phyloP scores from a whole-genome alignment of 257 asterid species.

The Nicotiana tabacum region DNA sequence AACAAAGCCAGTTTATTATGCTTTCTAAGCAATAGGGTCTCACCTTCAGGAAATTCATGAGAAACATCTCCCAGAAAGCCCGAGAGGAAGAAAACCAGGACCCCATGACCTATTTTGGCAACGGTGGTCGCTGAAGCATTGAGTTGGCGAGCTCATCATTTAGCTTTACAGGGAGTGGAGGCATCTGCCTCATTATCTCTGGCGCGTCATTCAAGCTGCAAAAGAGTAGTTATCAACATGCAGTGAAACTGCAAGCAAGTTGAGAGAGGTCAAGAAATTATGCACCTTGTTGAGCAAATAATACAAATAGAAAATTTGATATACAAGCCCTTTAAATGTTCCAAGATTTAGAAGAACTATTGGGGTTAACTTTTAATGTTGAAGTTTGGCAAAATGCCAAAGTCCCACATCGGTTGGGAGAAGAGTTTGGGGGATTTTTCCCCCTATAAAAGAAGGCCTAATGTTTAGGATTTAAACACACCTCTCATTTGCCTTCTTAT shows the following conservation, averaged over 20 bases:
- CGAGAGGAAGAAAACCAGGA: not conserved
- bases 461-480: too few relatives aligned
- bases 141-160: slow-evolving; percentile 60
- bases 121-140: slow-evolving; percentile 39
- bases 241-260: not conserved
- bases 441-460: too few relatives aligned
- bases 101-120: slow-evolving; percentile 36
- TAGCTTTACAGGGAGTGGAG: slow-evolving; percentile 73
- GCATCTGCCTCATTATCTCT: slow-evolving; percentile 73
- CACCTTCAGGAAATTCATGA: slow-evolving; percentile 6
- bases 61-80: slow-evolving; percentile 16
- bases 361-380: not conserved
- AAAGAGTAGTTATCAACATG: slow-evolving; percentile 13
- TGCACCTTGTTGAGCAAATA: not conserved
- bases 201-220: slow-evolving; percentile 63
- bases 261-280: not conserved
- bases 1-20: slow-evolving; percentile 25
- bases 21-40: slow-evolving; percentile 15
- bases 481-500: too few relatives aligned
- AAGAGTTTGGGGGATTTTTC: too few relatives aligned
- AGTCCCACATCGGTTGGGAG: too few relatives aligned
- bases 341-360: not conserved
- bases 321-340: not conserved
- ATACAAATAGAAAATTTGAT: not conserved
- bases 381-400: too few relatives aligned